These are phyloP conservation scores for Kwoniella dendrophila DNA, from an alignment of 768 basidiomycete species.

Conservation along the genomic window DNA sequence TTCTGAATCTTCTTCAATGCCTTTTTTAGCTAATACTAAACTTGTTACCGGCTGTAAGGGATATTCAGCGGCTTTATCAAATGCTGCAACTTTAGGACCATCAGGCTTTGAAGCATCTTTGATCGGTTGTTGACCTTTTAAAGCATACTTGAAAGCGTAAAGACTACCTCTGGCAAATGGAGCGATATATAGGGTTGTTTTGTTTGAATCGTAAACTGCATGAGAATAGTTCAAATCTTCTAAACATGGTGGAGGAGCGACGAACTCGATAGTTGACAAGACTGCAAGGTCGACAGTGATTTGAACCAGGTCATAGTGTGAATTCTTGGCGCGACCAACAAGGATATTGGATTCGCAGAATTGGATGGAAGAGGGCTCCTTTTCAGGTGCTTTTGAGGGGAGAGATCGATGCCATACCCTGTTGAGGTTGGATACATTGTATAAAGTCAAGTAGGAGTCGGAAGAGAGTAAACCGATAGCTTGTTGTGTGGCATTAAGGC, in stretches of 20 bases:
- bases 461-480: constrained; percentile 39
- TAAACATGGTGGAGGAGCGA: constrained; percentile 17
- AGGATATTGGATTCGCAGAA: constrained; percentile 47
- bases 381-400: constrained; percentile 11
- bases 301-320: constrained; percentile 43
- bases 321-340: constrained; percentile 40
- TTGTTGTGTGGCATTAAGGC: constrained; percentile 42
- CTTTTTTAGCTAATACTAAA: constrained; percentile 13
- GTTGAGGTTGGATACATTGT: constrained; percentile 30
- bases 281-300: constrained; percentile 37
- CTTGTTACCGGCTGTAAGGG: constrained; percentile 36
- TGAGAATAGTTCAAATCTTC: constrained; percentile 28
- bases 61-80: constrained; percentile 32
- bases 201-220: constrained; percentile 34
- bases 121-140: constrained; percentile 40
- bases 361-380: constrained; percentile 28
- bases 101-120: constrained; percentile 18
- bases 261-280: constrained; percentile 38
- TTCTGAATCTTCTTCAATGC: constrained; percentile 24
- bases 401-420: constrained; percentile 42
- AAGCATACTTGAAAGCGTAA: constrained; percentile 40
- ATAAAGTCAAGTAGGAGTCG: constrained; percentile 28
- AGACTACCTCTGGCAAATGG: constrained; percentile 33
- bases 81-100: constrained; percentile 19
- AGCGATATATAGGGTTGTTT: constrained; percentile 35